A percentile compares a stretch with the other conserved stretches of the same genome.
These are phyloP conservation scores for Leishmania mexicana DNA, from an alignment of 208 protist genomes.

Conservation along the genomic window DNA sequence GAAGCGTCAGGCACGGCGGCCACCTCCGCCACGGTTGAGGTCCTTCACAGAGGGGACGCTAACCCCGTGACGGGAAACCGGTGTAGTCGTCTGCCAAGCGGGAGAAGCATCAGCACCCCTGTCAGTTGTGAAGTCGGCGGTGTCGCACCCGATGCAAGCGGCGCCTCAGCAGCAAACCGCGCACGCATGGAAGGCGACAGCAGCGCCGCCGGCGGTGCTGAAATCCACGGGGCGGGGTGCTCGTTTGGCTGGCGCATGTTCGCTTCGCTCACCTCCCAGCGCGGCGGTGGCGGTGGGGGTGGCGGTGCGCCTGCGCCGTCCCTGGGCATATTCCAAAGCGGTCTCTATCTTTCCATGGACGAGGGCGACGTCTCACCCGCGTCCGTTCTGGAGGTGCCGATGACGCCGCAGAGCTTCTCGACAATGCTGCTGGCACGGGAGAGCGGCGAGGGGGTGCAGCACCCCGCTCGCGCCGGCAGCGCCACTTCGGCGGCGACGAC, in stretches of 20 bases:
- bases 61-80: neutral
- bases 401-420: constrained; percentile 59
- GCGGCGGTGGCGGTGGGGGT: neutral
- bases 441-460: constrained; percentile 12
- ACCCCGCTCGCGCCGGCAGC: neutral
- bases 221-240: neutral
- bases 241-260: constrained; percentile 2
- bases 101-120: constrained; percentile 5
- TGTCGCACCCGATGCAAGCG: neutral
- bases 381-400: constrained; percentile 39
- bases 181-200: neutral
- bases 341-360: constrained; percentile 26
- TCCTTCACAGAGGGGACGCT: neutral
- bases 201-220: neutral
- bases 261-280: neutral
- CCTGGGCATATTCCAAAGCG: constrained; percentile 25
- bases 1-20: neutral
- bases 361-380: constrained; percentile 23
- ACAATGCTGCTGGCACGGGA: constrained; percentile 28
- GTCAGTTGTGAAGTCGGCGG: neutral
- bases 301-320: neutral
- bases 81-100: neutral
- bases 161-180: neutral
- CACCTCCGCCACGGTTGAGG: neutral
- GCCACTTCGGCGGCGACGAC: neutral